Evolutionary conservation across 352 stramenopile genomes (phyloP).

Genomic region (Phytophthora syringae): DNA sequence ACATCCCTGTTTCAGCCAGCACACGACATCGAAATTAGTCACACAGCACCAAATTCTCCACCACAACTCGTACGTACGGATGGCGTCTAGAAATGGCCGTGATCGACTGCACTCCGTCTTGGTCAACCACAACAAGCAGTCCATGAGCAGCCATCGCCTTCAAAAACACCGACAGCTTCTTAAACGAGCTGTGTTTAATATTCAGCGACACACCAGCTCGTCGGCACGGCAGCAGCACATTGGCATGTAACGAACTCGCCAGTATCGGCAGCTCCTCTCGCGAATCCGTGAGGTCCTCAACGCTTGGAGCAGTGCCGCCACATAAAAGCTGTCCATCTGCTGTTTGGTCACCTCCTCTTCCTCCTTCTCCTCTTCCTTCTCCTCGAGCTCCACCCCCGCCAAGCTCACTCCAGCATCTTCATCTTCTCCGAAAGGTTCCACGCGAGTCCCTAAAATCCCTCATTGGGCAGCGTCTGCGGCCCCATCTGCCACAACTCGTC

Average conservation of each 20-base stretch:
- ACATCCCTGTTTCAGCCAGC: slow-evolving; percentile 52
- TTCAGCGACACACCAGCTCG: slow-evolving; percentile 62
- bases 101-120: slow-evolving; percentile 84
- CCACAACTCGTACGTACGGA: slow-evolving; percentile 53
- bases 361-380: slow-evolving; percentile 34
- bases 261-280: slow-evolving; percentile 85
- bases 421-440: slow-evolving; percentile 44
- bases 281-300: slow-evolving; percentile 60
- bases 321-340: slow-evolving; percentile 81
- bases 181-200: slow-evolving; percentile 83
- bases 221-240: slow-evolving; percentile 67
- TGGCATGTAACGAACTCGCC: slow-evolving; percentile 76
- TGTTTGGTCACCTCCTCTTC: slow-evolving; percentile 46
- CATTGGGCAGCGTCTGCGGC: slow-evolving; percentile 68
- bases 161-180: slow-evolving; percentile 83
- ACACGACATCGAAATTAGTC: slow-evolving; percentile 11
- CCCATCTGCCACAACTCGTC: slow-evolving; percentile 84
- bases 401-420: slow-evolving; percentile 30
- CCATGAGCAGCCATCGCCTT: slow-evolving; percentile 65
- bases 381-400: slow-evolving; percentile 44
- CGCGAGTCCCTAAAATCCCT: slow-evolving; percentile 60
- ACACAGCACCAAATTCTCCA: neutral
- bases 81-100: slow-evolving; percentile 66
- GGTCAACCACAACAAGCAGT: slow-evolving; percentile 63
- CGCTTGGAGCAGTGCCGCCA: slow-evolving; percentile 69